Evolutionary conservation across 2,329 filamentous ascomycete genomes (phyloP).

Genomic region (Alternaria sp.): DNA sequence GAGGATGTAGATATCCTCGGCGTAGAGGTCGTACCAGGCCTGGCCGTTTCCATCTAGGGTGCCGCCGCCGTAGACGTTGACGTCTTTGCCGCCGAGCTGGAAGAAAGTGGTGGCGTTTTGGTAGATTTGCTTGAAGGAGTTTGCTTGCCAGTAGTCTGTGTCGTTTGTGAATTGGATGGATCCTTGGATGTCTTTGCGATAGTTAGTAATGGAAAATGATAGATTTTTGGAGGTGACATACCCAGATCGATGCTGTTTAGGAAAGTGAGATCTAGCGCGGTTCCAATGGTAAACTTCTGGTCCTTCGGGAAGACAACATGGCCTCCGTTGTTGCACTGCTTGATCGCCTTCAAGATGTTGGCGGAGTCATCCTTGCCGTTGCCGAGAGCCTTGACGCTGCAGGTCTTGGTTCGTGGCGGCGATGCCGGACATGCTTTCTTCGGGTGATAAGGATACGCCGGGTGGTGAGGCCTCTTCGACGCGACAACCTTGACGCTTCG

Average conservation of each 20-base stretch:
- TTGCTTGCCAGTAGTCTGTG: constrained; percentile 70
- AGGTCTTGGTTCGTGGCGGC: constrained; percentile 45
- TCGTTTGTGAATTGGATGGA: constrained; percentile 69
- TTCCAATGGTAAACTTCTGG: constrained; percentile 66
- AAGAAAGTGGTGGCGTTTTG: constrained; percentile 73
- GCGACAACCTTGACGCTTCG: constrained; percentile 9
- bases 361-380: constrained; percentile 57
- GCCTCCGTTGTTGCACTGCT: constrained; percentile 68
- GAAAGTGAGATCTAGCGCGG: constrained; percentile 69
- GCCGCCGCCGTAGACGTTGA: constrained; percentile 72
- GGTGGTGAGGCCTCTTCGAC: constrained; percentile 42
- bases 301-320: constrained; percentile 64
- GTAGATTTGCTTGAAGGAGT: constrained; percentile 68
- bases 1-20: constrained; percentile 62
- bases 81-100: constrained; percentile 68
- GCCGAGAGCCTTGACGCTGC: constrained; percentile 48
- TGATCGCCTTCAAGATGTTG: constrained; percentile 61
- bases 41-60: constrained; percentile 70
- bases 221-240: constrained; percentile 19
- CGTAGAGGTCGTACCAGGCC: constrained; percentile 69
- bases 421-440: constrained; percentile 44
- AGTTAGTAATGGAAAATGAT: constrained; percentile 1
- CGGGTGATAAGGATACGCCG: constrained; percentile 45
- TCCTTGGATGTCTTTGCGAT: constrained; percentile 60
- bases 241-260: constrained; percentile 68